Percentiles rank a stretch among this genome's conserved stretches.
Conservation (phyloP, 2,329 filamentous ascomycete species). For the Mollisiaceae sp. region DNA sequence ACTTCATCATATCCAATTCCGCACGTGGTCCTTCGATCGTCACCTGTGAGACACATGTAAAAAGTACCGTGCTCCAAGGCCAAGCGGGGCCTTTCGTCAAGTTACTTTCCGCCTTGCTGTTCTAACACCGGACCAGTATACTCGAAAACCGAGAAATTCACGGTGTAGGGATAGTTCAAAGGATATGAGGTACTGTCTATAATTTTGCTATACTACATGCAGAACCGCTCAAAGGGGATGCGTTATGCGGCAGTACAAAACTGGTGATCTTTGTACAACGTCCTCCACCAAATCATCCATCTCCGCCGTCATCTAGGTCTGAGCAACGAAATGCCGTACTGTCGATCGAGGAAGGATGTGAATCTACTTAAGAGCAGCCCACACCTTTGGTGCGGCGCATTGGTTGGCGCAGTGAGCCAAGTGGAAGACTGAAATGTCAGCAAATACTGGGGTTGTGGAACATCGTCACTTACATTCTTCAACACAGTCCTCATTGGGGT, state of each 20-base stretch:
- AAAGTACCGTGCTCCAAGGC: no score
- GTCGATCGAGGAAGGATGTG: constrained; percentile 16
- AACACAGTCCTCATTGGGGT: constrained; percentile 89
- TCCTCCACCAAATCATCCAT: constrained; percentile 16
- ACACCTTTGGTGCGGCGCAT: constrained; percentile 97
- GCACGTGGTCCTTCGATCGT: no score
- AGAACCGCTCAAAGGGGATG: constrained; percentile 35
- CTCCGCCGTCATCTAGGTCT: constrained; percentile 30
- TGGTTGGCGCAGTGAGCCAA: constrained; percentile 92
- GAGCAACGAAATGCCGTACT: constrained; percentile 22
- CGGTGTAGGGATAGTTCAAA: neutral
- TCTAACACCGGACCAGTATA: neutral
- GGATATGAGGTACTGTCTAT: constrained; percentile 28
- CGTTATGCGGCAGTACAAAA: constrained; percentile 39
- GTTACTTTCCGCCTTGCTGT: neutral
- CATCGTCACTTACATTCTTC: constrained; percentile 85
- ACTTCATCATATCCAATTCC: neutral
- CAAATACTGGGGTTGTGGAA: constrained; percentile 18
- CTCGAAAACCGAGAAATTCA: neutral
- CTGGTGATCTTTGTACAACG: constrained; percentile 38
- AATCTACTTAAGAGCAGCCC: constrained; percentile 85
- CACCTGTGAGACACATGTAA: no score
- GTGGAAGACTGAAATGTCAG: constrained; percentile 82
- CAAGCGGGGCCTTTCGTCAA: no score
- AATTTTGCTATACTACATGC: constrained; percentile 42